Conservation (phyloP, 257 asterid species). For the Solanum verrucosum region DNA sequence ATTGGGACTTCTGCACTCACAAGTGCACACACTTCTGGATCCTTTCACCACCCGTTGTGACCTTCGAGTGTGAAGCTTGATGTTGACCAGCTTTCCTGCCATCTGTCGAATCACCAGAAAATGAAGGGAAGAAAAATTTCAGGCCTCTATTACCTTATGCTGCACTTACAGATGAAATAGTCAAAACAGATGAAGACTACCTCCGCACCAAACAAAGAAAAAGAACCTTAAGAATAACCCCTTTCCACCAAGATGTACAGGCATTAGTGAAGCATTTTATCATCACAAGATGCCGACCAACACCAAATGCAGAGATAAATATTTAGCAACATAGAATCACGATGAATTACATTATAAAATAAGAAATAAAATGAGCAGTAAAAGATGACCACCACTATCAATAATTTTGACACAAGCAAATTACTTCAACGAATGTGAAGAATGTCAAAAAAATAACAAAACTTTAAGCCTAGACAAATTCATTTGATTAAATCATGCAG, state of each 20-base stretch:
- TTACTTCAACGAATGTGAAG: neutral
- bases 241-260: neutral
- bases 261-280: neutral
- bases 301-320: neutral
- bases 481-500: neutral
- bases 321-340: neutral
- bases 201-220: neutral
- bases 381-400: neutral
- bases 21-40: slow-evolving; percentile 68
- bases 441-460: neutral
- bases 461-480: neutral
- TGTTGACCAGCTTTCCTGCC: slow-evolving; percentile 76
- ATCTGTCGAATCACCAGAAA: slow-evolving; percentile 39
- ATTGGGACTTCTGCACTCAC: slow-evolving; percentile 75
- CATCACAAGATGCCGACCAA: neutral
- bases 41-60: slow-evolving; percentile 81
- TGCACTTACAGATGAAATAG: neutral
- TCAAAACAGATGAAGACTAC: neutral
- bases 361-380: neutral
- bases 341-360: neutral
- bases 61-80: slow-evolving; percentile 77
- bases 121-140: neutral
- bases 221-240: neutral
- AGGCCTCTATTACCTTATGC: neutral
- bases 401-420: neutral